Evolutionary conservation across 192 early-diverging fungal genomes (phyloP).

Genomic region (Coemansia sp.): DNA sequence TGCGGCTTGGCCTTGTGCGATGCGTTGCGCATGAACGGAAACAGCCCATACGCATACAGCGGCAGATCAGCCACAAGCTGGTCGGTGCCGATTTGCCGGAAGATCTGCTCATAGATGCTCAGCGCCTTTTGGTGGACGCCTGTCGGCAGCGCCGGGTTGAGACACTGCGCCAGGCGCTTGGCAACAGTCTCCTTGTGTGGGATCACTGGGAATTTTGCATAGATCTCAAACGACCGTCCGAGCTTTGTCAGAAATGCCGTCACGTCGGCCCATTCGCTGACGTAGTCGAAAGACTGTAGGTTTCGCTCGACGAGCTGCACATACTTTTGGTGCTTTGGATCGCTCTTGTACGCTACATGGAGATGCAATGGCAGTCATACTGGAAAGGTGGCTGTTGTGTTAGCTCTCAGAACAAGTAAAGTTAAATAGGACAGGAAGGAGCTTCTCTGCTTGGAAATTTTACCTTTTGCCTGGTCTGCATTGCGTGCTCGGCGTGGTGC

Average conservation of each 20-base stretch:
- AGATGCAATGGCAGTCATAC: background rate
- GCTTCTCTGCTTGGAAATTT: no score
- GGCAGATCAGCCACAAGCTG: slow-evolving; percentile 80
- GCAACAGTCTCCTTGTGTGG: slow-evolving; percentile 84
- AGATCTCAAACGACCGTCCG: slow-evolving; percentile 77
- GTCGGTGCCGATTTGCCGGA: slow-evolving; percentile 65
- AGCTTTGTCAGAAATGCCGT: slow-evolving; percentile 87
- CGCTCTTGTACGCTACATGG: slow-evolving; percentile 51
- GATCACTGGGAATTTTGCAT: slow-evolving; percentile 69
- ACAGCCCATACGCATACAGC: slow-evolving; percentile 86
- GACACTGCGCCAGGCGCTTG: slow-evolving; percentile 90
- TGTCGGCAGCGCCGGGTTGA: slow-evolving; percentile 91
- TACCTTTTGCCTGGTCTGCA: slow-evolving; percentile 30
- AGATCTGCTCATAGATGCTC: slow-evolving; percentile 80
- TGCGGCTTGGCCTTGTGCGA: slow-evolving; percentile 82
- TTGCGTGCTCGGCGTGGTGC: slow-evolving; percentile 25
- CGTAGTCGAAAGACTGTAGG: slow-evolving; percentile 88
- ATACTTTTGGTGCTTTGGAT: slow-evolving; percentile 84
- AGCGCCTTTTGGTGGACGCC: slow-evolving; percentile 95
- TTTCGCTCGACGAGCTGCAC: slow-evolving; percentile 79
- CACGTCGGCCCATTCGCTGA: slow-evolving; percentile 95
- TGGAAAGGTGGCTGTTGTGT: background rate
- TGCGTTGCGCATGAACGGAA: slow-evolving; percentile 87
- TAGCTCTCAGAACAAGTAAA: no score
- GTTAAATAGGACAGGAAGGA: no score